Evolutionary conservation across 164 flowering plant species (phyloP).

Genomic region (Saururus chinensis): DNA sequence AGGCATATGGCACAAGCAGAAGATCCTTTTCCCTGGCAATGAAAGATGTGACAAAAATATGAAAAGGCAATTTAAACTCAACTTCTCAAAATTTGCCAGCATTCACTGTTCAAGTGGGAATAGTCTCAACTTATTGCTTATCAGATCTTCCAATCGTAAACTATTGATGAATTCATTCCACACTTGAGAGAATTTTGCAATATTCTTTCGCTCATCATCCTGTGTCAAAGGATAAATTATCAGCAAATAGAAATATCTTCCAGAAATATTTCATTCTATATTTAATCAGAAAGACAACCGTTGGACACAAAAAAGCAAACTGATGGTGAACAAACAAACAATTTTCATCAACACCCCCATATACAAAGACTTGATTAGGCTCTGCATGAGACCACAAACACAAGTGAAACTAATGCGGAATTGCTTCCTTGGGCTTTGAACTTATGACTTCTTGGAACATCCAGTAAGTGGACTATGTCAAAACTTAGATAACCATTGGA

Average conservation of each 20-base stretch:
- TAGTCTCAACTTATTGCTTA: constrained; percentile 51
- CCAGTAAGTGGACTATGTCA: no score
- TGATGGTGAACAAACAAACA: no score
- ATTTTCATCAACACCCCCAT: no score
- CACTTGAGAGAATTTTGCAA: constrained; percentile 79
- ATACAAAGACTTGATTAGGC: not conserved
- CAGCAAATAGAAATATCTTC: not conserved
- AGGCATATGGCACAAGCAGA: constrained; percentile 72
- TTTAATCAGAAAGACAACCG: no score
- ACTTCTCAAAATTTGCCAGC: not conserved
- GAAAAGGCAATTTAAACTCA: constrained; percentile 1
- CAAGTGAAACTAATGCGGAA: not conserved
- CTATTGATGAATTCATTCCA: constrained; percentile 85
- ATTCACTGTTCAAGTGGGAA: constrained; percentile 5
- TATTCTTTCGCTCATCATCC: constrained; percentile 22
- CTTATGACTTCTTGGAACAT: not conserved
- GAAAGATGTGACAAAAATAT: constrained; percentile 3
- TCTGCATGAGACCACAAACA: not conserved
- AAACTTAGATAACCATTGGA: not conserved
- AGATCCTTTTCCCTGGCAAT: constrained; percentile 67
- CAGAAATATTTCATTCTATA: no score
- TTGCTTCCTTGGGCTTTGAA: not conserved
- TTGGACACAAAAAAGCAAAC: no score
- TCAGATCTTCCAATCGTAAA: constrained; percentile 74
- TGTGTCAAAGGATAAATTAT: not conserved